Evolutionary conservation across 2,329 filamentous ascomycete genomes (phyloP).

Genomic region (Alternaria longipes): DNA sequence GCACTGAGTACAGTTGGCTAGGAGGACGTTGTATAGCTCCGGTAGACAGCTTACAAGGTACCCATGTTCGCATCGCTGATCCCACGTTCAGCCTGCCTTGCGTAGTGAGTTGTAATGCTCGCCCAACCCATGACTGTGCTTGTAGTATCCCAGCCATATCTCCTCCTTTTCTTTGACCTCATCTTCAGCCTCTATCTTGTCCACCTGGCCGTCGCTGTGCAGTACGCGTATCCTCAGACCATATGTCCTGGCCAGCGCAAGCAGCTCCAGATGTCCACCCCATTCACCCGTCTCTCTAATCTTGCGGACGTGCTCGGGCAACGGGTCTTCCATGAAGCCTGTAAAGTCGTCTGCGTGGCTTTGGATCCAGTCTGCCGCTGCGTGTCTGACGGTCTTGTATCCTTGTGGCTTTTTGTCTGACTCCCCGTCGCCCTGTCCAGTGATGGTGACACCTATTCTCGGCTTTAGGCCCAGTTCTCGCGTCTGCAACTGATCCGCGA

Average conservation of each 20-base stretch:
- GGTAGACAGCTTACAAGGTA: background rate
- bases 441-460: conserved; percentile 43
- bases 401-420: conserved; percentile 21
- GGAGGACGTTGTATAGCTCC: background rate
- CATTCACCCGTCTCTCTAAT: conserved; percentile 91
- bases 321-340: conserved; percentile 83
- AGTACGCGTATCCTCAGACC: conserved; percentile 83
- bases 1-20: conserved; percentile 2
- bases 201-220: conserved; percentile 80
- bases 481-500: conserved; percentile 80
- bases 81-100: conserved; percentile 41
- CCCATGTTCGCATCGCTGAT: background rate
- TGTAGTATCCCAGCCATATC: conserved; percentile 94
- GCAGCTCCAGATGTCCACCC: conserved; percentile 91
- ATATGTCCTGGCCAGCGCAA: conserved; percentile 83
- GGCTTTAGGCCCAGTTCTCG: conserved; percentile 45
- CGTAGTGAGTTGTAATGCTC: conserved; percentile 95
- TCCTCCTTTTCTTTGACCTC: conserved; percentile 59
- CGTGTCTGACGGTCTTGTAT: conserved; percentile 74
- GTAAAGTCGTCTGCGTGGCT: conserved; percentile 80
- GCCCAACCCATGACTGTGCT: conserved; percentile 90
- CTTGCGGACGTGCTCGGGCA: conserved; percentile 76
- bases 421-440: conserved; percentile 15
- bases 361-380: conserved; percentile 80
- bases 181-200: conserved; percentile 71